Percentiles rank a stretch among this genome's conserved stretches.
Conservation (phyloP, 1,139 yeast genomes). For the Taiozyma onychis region DNA sequence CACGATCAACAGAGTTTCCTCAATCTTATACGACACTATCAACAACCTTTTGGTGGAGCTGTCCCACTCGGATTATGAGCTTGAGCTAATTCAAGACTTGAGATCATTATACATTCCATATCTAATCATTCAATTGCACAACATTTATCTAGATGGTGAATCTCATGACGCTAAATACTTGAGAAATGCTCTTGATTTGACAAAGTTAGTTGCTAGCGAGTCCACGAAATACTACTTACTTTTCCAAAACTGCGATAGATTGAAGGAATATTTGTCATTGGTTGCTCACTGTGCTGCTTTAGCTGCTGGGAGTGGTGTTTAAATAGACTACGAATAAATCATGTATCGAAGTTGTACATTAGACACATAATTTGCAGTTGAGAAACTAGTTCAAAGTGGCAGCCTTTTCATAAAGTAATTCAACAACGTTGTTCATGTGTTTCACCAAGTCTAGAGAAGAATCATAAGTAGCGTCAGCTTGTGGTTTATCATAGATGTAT, state of each 20-base stretch:
- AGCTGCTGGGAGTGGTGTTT: conserved; percentile 20
- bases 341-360: not conserved
- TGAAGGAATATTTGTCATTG: conserved; percentile 53
- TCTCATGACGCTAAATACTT: conserved; percentile 33
- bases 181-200: conserved; percentile 50
- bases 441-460: conserved; percentile 83
- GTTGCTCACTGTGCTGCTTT: conserved; percentile 38
- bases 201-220: conserved; percentile 50
- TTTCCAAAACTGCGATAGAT: conserved; percentile 54
- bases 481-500: conserved; percentile 84
- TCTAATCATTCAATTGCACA: conserved; percentile 56
- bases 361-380: not conserved
- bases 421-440: conserved; percentile 85
- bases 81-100: conserved; percentile 29
- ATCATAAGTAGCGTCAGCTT: conserved; percentile 83
- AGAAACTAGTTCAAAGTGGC: conserved; percentile 52
- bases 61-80: conserved; percentile 20
- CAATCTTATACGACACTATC: conserved; percentile 16
- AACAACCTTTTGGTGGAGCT: conserved; percentile 26
- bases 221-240: conserved; percentile 43
- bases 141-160: conserved; percentile 42
- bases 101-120: conserved; percentile 72
- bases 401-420: conserved; percentile 90
- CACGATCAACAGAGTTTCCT: conserved; percentile 12
- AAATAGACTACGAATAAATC: not conserved